Percentiles rank a stretch among this genome's conserved stretches.
Evolutionary conservation across 176 grass and related monocot species (phyloP).

Genomic region (Melocanna baccifera): DNA sequence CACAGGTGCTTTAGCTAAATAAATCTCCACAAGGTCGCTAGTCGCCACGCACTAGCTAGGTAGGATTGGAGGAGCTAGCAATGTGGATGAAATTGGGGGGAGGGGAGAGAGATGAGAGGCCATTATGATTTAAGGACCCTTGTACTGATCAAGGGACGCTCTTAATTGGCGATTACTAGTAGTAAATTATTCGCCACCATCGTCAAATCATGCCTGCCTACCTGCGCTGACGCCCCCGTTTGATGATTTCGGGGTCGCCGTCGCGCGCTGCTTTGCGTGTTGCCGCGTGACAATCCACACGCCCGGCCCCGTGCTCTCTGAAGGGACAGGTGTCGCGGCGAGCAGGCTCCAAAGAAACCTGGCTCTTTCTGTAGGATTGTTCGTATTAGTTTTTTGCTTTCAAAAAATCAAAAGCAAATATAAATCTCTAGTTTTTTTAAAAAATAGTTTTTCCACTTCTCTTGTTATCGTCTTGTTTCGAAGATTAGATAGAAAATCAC

Average conservation of each 20-base stretch:
- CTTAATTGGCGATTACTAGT: neutral
- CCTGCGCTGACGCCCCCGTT: neutral
- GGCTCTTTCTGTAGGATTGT: too few relatives aligned
- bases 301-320: neutral
- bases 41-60: neutral
- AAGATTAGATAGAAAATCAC: too few relatives aligned
- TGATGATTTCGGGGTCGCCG: neutral
- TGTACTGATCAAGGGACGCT: conserved; percentile 16
- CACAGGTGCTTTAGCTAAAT: neutral
- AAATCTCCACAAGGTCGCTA: neutral
- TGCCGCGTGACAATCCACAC: neutral
- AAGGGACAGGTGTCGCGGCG: neutral
- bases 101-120: neutral
- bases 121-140: neutral
- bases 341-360: neutral
- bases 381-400: too few relatives aligned
- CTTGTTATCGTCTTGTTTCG: too few relatives aligned
- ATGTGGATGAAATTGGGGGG: neutral
- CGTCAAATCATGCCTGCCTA: conserved; percentile 13
- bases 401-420: rapidly evolving
- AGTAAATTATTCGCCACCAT: conserved; percentile 24
- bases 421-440: too few relatives aligned
- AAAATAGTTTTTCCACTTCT: too few relatives aligned
- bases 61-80: neutral
- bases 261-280: conserved; percentile 1